These are phyloP conservation scores for Saccharomyces hybrid DNA, from an alignment of 1,139 yeast species.

Conservation along the genomic window DNA sequence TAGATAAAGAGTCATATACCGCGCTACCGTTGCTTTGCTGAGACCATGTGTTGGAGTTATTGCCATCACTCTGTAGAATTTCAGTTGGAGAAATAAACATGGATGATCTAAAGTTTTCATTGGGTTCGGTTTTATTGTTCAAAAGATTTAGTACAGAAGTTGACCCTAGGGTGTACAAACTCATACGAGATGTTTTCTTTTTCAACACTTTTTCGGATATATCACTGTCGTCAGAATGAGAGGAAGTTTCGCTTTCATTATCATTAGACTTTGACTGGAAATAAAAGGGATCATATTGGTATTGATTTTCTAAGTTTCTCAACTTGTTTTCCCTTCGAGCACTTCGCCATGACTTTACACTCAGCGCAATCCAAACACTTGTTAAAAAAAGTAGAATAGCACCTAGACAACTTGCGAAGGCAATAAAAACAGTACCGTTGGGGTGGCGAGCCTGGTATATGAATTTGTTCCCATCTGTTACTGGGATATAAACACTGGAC, in stretches of 20 bases:
- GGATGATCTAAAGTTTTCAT: conserved; percentile 21
- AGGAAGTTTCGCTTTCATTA: conserved; percentile 2
- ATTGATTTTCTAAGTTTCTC: conserved; percentile 14
- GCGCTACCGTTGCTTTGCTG: conserved; percentile 2
- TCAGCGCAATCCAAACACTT: conserved; percentile 13
- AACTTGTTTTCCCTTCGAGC: conserved; percentile 20
- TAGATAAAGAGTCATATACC: conserved; percentile 4
- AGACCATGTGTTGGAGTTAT: conserved; percentile 2
- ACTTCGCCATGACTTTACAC: conserved; percentile 20
- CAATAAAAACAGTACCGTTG: conserved; percentile 68
- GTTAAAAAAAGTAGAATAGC: conserved; percentile 12
- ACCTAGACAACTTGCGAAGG: conserved; percentile 59
- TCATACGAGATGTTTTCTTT: conserved; percentile 14
- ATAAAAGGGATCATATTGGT: conserved; percentile 18
- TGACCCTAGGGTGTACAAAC: conserved; percentile 21
- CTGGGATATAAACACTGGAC: conserved; percentile 11
- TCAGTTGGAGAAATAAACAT: conserved; percentile 37
- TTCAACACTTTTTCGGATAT: conserved; percentile 19
- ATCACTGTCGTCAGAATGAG: conserved; percentile 14
- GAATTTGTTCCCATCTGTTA: conserved; percentile 46
- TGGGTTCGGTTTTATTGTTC: conserved; percentile 3
- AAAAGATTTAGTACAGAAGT: conserved; percentile 9
- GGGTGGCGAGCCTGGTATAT: conserved; percentile 43
- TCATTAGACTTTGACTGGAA: conserved; percentile 9
- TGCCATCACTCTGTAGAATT: conserved; percentile 16